Percentiles rank a stretch among this genome's conserved stretches.
These are phyloP conservation scores for Oryza australiensis DNA, from an alignment of 176 grass and related monocot genomes.

Conservation along the genomic window DNA sequence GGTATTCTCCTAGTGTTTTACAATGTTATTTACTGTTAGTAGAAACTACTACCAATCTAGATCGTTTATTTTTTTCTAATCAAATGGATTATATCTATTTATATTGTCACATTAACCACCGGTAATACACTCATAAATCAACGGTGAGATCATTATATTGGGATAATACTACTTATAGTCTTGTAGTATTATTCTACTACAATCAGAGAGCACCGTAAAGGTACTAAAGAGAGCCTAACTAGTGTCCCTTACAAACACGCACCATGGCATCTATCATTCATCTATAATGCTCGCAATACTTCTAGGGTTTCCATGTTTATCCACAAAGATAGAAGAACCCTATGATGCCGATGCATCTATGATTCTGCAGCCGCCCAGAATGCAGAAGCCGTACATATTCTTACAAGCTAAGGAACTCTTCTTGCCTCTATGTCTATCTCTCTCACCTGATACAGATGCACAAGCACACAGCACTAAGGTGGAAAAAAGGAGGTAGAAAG, in stretches of 20 bases:
- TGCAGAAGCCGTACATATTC: background rate
- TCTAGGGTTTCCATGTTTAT: background rate
- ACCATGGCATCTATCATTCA: background rate
- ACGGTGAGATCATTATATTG: too few species aligned
- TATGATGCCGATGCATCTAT: background rate
- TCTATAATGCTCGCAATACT: background rate
- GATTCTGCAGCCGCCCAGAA: background rate
- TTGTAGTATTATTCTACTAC: too few species aligned
- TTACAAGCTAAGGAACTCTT: constrained; percentile 28
- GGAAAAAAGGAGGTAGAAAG: background rate
- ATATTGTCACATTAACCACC: too few species aligned
- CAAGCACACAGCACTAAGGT: background rate
- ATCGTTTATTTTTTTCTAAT: too few species aligned
- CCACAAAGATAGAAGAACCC: background rate
- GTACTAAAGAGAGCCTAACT: too few species aligned
- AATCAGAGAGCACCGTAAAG: too few species aligned
- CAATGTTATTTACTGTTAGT: too few species aligned
- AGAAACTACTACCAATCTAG: too few species aligned
- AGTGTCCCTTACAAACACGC: background rate
- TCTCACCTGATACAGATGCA: background rate
- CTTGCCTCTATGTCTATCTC: background rate
- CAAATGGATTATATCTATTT: too few species aligned
- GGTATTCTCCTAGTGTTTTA: too few species aligned
- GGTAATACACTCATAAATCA: too few species aligned
- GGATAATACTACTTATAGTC: too few species aligned